Base-by-base conservation (phyloP, 768 basidiomycete species). In the Hygrocybe coccinea region DNA sequence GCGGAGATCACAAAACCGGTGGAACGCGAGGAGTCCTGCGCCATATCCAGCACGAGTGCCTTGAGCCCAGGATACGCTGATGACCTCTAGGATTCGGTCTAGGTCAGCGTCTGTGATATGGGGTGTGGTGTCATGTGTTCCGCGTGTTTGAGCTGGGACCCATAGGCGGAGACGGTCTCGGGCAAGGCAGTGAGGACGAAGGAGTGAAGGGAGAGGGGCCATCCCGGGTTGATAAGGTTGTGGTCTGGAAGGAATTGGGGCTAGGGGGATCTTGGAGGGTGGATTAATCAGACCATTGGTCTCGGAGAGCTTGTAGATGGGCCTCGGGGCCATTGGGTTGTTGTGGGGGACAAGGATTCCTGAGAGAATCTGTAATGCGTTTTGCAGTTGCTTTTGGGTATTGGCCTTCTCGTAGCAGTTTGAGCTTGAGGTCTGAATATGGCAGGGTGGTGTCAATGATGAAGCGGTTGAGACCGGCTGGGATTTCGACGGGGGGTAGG, bases 11-110 rank as follows among this genome's bases (percentile, higher is more conserved):
- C 77, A 79, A 48, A 70, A 78, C 0, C 71, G 59, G 24, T 80
- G 78, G 41, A 47, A 81, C 0, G 64, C 54, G 0, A 77, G 63
- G 0, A 81, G 64, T 0, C 77, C 74, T 0, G 71, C 52, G 0
- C 73, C 72, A 52, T 81, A 79, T 0, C 69, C 62, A n/a, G 67
- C 66, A 2, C 56, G 50, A 0, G 76, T 79, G 6, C 59, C 50
- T 1, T 64, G 58, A 0, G 63, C 66, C 69, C 69, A 77, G 0
- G 67, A 65, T 0, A 46, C 35, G 1, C 38, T 36, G 5, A 74
- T 60, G 0, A 74, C 67, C 0, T 58, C 51, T 0, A 57, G 43
- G 3, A 78, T 68, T 0, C 63, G 57, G 0, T 58, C 25, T 1
- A 68, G 15, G 22, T 74, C 67, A 1, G 33, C 35, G 54, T 76